Evolutionary conservation across 2,329 filamentous ascomycete species (phyloP), one percentile per base, ranked within the genome.

Genomic region (Shiraia sp.): DNA sequence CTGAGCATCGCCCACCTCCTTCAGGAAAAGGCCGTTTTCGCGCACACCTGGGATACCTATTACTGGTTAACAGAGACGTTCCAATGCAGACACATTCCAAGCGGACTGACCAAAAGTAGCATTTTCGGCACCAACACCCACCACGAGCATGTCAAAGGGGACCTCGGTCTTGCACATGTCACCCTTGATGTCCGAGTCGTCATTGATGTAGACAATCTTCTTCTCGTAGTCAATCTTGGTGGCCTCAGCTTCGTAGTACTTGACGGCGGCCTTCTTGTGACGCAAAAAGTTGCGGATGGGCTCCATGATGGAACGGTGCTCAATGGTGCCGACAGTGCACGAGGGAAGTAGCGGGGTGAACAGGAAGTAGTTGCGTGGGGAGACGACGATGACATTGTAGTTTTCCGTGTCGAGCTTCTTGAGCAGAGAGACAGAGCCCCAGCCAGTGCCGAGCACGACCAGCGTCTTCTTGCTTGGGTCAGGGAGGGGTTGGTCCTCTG

Each of bases 291-390:
- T 90, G 68, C 93, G 90, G 63, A 99, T 87, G 42, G 93, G 93
- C 78, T 99, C 93, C 93, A 99, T 99, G 74, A 99, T 99, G 67
- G 91, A 97, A 70, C 93, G 90, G 78, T 97, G 93, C 80, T 99
- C 93, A 72, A 99, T 93, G 61, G 90, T 87, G 63, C 93, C 93
- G 55, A 92, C 96, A 37, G 93, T 97, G 76, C 93, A 99, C 68
- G 92, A 97, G 54, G 93, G 93, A 49, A 99, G 83, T 45, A 99
- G 84, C 47, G 93, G 93, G 22, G 93, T 99, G 81, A 99, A 99
- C 59, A 99, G 86, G 85, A 99, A 99, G 82, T 96, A 99, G 78
- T 99, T 99, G 70, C 93, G 89, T 40, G 93, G 93, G 35, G 93
- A 97, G 71, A 99, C 89, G 70, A 99, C 90, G 68, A 97, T 74